phyloP scores from a whole-genome alignment of 1,284 basidiomycete genomes.

The Vanrija humicola region DNA sequence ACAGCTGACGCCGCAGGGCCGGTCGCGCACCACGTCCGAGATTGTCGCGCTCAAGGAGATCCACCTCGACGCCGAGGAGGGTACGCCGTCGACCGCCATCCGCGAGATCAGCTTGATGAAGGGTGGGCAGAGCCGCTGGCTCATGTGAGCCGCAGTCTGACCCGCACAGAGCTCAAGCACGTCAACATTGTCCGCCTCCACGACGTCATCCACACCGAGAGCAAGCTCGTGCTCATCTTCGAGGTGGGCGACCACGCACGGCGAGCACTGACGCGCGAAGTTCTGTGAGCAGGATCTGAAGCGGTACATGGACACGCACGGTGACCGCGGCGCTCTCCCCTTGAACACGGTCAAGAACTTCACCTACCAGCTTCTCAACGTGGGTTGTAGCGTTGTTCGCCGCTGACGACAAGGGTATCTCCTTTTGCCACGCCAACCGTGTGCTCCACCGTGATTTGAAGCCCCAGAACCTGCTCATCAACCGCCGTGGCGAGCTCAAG shows the following conservation, averaged over 20 bases:
- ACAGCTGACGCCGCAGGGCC: slow-evolving; percentile 62
- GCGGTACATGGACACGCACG: slow-evolving; percentile 87
- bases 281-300: slow-evolving; percentile 69
- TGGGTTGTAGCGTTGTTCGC: slow-evolving; percentile 7
- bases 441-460: slow-evolving; percentile 97
- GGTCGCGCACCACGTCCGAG: slow-evolving; percentile 64
- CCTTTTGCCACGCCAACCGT: slow-evolving; percentile 93
- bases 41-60: slow-evolving; percentile 95
- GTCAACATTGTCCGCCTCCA: slow-evolving; percentile 92
- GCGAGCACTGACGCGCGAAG: slow-evolving; percentile 14
- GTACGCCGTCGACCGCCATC: slow-evolving; percentile 95
- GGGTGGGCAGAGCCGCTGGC: slow-evolving; percentile 32
- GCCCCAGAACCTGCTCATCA: slow-evolving; percentile 95
- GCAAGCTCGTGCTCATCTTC: slow-evolving; percentile 95
- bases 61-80: slow-evolving; percentile 94
- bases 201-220: slow-evolving; percentile 95
- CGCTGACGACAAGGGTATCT: slow-evolving; percentile 57
- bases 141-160: not conserved
- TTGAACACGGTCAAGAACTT: slow-evolving; percentile 73
- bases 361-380: slow-evolving; percentile 44
- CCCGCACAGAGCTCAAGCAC: slow-evolving; percentile 71
- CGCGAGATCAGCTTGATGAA: slow-evolving; percentile 96
- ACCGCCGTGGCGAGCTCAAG: slow-evolving; percentile 85
- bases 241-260: slow-evolving; percentile 63
- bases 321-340: slow-evolving; percentile 61